Conservation (phyloP, 257 asterid genomes). For the Galeopsis tetrahit region DNA sequence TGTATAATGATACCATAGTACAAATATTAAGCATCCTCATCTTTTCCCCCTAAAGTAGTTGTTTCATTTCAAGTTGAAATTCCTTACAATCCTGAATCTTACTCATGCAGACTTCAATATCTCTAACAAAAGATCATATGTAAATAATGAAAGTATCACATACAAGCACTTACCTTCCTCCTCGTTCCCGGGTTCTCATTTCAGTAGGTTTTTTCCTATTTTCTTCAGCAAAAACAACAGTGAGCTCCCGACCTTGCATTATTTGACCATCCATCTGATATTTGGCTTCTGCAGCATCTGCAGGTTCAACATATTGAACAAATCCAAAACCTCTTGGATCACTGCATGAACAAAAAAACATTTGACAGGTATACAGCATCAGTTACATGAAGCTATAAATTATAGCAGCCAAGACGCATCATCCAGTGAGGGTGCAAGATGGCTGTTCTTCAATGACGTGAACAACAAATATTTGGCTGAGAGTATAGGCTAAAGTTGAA, state of each 20-base stretch:
- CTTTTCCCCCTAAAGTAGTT: not conserved
- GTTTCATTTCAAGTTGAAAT: not conserved
- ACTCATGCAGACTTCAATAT: not conserved
- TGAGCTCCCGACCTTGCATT: slow-evolving; percentile 82
- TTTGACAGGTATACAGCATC: slow-evolving; percentile 11
- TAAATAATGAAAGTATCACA: not conserved
- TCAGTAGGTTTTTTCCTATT: slow-evolving; percentile 87
- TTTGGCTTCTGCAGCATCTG: slow-evolving; percentile 91
- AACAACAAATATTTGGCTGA: not conserved
- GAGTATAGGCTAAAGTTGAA: not conserved
- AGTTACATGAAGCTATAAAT: not conserved
- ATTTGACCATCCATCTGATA: slow-evolving; percentile 90
- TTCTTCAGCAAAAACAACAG: slow-evolving; percentile 96
- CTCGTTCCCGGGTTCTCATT: slow-evolving; percentile 82
- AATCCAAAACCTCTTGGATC: slow-evolving; percentile 95
- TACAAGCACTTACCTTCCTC: slow-evolving; percentile 49
- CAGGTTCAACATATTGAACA: slow-evolving; percentile 90
- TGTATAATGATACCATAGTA: too few relatives aligned
- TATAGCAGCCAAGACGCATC: not conserved
- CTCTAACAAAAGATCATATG: not conserved
- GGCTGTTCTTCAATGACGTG: not conserved
- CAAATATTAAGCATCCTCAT: not conserved
- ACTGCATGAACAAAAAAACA: slow-evolving; percentile 42
- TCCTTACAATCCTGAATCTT: not conserved
- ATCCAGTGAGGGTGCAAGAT: not conserved